Conservation (phyloP, 768 basidiomycete genomes). For the Calocybe gangraenosa region DNA sequence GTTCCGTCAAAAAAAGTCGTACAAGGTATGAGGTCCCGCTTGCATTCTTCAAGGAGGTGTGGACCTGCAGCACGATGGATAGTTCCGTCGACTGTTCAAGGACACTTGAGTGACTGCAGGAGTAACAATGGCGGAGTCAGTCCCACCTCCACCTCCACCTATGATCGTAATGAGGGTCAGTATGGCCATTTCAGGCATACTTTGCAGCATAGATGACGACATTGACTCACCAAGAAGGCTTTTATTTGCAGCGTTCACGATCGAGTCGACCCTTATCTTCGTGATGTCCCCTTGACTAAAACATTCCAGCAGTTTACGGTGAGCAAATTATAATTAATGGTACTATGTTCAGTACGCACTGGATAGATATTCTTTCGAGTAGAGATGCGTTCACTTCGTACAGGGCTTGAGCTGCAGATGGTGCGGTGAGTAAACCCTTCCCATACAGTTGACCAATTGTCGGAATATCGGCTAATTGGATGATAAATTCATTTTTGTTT, state of each 20-base stretch:
- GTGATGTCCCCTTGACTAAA: conserved; percentile 79
- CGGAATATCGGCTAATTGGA: conserved; percentile 43
- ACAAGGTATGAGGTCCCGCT: conserved; percentile 17
- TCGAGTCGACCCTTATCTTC: conserved; percentile 59
- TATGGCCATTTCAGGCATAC: background rate
- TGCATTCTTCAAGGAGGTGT: conserved; percentile 66
- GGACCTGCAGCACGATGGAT: conserved; percentile 76
- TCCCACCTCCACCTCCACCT: conserved; percentile 69
- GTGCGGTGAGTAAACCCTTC: conserved; percentile 30
- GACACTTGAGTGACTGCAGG: background rate
- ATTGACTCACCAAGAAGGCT: conserved; percentile 55
- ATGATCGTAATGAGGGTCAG: background rate
- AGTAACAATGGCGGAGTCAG: conserved; percentile 30
- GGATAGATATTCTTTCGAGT: conserved; percentile 62
- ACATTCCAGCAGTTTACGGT: too few species aligned
- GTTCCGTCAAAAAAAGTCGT: conserved; percentile 2
- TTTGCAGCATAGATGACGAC: background rate
- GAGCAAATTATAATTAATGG: too few species aligned
- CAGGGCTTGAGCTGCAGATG: conserved; percentile 27
- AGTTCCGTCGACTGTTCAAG: conserved; percentile 66
- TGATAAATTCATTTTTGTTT: too few species aligned
- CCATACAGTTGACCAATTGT: conserved; percentile 56
- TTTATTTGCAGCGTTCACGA: conserved; percentile 82
- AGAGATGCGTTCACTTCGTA: conserved; percentile 33
- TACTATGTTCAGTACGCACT: conserved; percentile 36